Evolutionary conservation across 1,284 basidiomycete species (phyloP).

Genomic region (Trichosporon asahii): DNA sequence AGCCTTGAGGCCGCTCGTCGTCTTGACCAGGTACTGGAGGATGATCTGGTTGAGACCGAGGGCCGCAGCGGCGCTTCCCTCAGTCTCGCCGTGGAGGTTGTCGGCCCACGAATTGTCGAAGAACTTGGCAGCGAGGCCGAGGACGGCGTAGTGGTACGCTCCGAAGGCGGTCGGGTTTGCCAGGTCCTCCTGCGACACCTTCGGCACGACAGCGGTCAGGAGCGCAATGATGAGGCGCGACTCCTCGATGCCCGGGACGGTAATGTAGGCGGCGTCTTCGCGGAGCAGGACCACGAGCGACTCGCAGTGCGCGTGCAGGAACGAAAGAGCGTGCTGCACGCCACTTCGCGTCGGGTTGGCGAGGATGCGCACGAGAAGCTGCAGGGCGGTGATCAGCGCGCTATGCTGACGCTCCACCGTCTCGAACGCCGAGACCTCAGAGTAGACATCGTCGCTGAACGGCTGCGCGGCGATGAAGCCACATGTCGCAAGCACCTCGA

Average conservation of each 20-base stretch:
- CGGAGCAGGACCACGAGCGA: constrained; percentile 54
- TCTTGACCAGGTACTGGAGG: constrained; percentile 37
- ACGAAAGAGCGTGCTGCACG: constrained; percentile 49
- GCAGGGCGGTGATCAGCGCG: constrained; percentile 37
- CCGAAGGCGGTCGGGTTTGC: constrained; percentile 72
- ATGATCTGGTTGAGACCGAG: constrained; percentile 44
- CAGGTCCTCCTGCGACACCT: constrained; percentile 60
- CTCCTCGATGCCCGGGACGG: constrained; percentile 52
- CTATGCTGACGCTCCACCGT: constrained; percentile 41
- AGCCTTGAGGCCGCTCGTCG: constrained; percentile 38
- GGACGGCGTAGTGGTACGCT: constrained; percentile 73
- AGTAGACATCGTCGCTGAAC: constrained; percentile 70
- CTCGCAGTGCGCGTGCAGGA: constrained; percentile 57
- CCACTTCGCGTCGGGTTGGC: constrained; percentile 25
- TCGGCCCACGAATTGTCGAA: constrained; percentile 65
- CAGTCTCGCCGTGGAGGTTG: constrained; percentile 11
- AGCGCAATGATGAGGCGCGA: constrained; percentile 54
- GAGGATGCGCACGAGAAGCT: constrained; percentile 37
- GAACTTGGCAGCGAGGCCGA: constrained; percentile 70
- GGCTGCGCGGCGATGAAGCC: constrained; percentile 82
- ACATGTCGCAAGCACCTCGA: constrained; percentile 76
- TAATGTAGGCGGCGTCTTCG: constrained; percentile 51
- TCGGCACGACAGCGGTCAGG: constrained; percentile 53
- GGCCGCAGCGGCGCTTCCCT: constrained; percentile 20
- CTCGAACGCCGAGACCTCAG: constrained; percentile 27